phyloP scores from a whole-genome alignment of 495 filamentous ascomycete species.

The Hyaloscypha hepaticicola region DNA sequence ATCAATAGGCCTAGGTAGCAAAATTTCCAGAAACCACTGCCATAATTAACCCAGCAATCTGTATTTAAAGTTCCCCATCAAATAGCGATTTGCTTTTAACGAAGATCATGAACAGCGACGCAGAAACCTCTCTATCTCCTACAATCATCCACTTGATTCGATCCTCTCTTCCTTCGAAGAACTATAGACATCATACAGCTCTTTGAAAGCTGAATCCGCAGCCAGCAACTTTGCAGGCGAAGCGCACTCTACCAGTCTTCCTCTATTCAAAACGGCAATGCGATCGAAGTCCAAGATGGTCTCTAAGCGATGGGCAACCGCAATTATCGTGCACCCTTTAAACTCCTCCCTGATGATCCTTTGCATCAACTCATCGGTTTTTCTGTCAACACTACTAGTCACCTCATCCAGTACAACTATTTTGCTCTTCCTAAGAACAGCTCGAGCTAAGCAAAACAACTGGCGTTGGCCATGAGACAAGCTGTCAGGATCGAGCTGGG shows the following conservation, averaged over 20 bases:
- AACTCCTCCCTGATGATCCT: background rate
- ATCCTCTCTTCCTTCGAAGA: too few relatives aligned
- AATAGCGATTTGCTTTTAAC: too few relatives aligned
- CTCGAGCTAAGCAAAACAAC: background rate
- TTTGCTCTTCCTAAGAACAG: background rate
- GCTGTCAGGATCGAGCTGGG: background rate
- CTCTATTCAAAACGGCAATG: background rate
- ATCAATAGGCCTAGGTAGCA: too few relatives aligned
- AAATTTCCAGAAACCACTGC: too few relatives aligned
- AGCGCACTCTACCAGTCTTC: background rate
- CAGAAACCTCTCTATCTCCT: too few relatives aligned
- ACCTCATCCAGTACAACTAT: background rate
- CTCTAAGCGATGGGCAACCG: background rate
- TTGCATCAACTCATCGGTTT: background rate
- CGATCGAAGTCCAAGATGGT: background rate
- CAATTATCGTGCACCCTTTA: background rate
- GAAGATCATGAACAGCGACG: too few relatives aligned
- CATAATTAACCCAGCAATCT: too few relatives aligned
- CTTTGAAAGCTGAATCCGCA: too few relatives aligned
- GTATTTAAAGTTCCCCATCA: too few relatives aligned
- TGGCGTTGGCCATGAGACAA: background rate
- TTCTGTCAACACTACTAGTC: background rate
- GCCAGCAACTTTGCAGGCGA: too few relatives aligned
- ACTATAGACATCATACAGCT: too few relatives aligned
- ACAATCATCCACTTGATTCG: too few relatives aligned